phyloP scores from a whole-genome alignment of 2,329 filamentous ascomycete species.

The Septoria linicola region DNA sequence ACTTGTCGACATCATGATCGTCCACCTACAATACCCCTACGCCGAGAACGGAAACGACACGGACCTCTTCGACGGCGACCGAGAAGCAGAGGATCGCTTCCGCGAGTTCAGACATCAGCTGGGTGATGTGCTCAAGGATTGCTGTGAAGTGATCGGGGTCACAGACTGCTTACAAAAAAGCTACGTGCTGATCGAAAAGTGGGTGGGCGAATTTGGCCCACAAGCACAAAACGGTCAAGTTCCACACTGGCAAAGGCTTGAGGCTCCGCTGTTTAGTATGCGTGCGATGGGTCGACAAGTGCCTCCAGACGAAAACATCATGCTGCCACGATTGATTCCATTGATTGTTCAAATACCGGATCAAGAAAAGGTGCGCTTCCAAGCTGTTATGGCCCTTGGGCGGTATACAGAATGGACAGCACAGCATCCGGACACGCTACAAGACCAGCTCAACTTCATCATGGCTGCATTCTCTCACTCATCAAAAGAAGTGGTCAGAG shows the following conservation, averaged over 20 bases:
- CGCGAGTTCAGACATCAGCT: constrained; percentile 94
- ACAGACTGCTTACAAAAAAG: constrained; percentile 89
- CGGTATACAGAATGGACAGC: constrained; percentile 98
- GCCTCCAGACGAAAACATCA: constrained; percentile 78
- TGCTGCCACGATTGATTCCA: constrained; percentile 88
- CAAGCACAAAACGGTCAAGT: constrained; percentile 73
- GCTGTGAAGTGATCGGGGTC: constrained; percentile 92
- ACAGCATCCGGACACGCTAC: constrained; percentile 85
- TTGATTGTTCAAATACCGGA: constrained; percentile 90
- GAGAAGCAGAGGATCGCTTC: constrained; percentile 95
- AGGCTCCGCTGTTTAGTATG: constrained; percentile 92
- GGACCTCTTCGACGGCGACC: constrained; percentile 92
- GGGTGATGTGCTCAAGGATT: constrained; percentile 96
- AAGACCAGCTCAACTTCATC: constrained; percentile 92
- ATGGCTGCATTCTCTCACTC: constrained; percentile 86
- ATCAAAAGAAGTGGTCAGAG: constrained; percentile 86
- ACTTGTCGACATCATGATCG: constrained; percentile 89
- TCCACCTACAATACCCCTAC: constrained; percentile 81
- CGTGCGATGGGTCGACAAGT: constrained; percentile 97
- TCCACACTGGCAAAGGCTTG: constrained; percentile 93
- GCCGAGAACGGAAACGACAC: constrained; percentile 66
- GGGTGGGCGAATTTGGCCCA: constrained; percentile 79
- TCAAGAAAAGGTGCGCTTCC: constrained; percentile 97
- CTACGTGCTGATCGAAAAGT: constrained; percentile 78
- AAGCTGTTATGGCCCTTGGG: constrained; percentile 94